phyloP scores from a whole-genome alignment of 2,329 filamentous ascomycete genomes.

The Talaromyces sp. region DNA sequence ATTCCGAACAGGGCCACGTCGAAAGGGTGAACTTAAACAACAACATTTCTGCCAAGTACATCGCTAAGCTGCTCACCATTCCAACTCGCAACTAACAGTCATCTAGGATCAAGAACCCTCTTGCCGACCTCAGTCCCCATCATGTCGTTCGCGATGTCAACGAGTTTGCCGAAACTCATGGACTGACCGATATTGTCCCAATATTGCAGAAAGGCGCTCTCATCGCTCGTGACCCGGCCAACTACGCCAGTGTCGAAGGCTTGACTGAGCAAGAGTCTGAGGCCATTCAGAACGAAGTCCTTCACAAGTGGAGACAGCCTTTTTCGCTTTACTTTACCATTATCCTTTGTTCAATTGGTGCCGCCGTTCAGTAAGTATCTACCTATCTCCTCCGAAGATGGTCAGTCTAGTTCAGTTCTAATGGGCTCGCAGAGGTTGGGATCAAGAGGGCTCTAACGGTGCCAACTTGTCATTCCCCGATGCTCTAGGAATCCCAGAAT shows the following conservation, averaged over 20 bases:
- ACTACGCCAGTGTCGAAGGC: slow-evolving; percentile 41
- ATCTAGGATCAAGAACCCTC: slow-evolving; percentile 44
- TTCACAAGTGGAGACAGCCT: slow-evolving; percentile 49
- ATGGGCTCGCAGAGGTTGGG: slow-evolving; percentile 37
- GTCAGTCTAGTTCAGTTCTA: slow-evolving; percentile 9
- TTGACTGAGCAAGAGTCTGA: slow-evolving; percentile 40
- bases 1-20: slow-evolving; percentile 17
- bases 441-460: slow-evolving; percentile 51
- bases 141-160: slow-evolving; percentile 40
- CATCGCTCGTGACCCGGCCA: slow-evolving; percentile 45
- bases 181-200: slow-evolving; percentile 37
- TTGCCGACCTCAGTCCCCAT: slow-evolving; percentile 36
- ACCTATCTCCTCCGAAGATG: too few species aligned
- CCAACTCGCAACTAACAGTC: neutral
- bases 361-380: slow-evolving; percentile 46
- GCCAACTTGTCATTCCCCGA: slow-evolving; percentile 49
- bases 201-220: slow-evolving; percentile 46
- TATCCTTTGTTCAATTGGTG: slow-evolving; percentile 49
- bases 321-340: slow-evolving; percentile 47
- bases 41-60: slow-evolving; percentile 25
- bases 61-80: neutral
- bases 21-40: slow-evolving; percentile 24
- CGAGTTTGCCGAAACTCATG: slow-evolving; percentile 38
- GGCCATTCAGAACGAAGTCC: slow-evolving; percentile 42
- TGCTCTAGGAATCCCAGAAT: slow-evolving; percentile 42